phyloP scores from a whole-genome alignment of 345 rosid genomes.

The Acer yangbiense region DNA sequence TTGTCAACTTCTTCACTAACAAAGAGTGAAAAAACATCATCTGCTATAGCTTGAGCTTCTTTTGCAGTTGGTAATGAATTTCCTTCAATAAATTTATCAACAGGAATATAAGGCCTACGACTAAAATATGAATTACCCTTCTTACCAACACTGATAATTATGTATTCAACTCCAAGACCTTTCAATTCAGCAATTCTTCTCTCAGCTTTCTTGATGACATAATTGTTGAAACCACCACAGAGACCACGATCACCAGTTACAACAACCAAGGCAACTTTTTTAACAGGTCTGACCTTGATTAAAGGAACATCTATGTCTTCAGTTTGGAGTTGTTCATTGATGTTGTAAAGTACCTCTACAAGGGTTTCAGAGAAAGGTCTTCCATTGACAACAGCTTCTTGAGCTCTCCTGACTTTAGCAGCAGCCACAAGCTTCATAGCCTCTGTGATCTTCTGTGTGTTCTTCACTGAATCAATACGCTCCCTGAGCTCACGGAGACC shows the following conservation, averaged over 20 bases:
- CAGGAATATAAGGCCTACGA: constrained; percentile 85
- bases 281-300: constrained; percentile 84
- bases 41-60: constrained; percentile 76
- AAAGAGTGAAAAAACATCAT: constrained; percentile 69
- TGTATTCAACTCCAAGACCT: constrained; percentile 63
- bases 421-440: constrained; percentile 99
- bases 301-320: constrained; percentile 86
- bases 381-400: constrained; percentile 90
- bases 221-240: constrained; percentile 82
- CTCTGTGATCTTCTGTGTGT: constrained; percentile 97
- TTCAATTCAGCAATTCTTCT: constrained; percentile 66
- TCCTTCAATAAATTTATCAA: constrained; percentile 55
- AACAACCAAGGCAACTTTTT: constrained; percentile 91
- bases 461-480: constrained; percentile 80
- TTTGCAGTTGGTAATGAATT: constrained; percentile 60
- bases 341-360: constrained; percentile 91
- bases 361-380: constrained; percentile 91
- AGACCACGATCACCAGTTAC: constrained; percentile 91
- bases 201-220: constrained; percentile 80
- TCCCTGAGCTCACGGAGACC: constrained; percentile 78
- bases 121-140: constrained; percentile 82
- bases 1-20: constrained; percentile 93
- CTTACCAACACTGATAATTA: constrained; percentile 81
- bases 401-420: constrained; percentile 96
- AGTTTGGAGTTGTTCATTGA: constrained; percentile 88